These are phyloP conservation scores for Tuber borchii DNA, from an alignment of 495 filamentous ascomycete species.

Conservation along the genomic window DNA sequence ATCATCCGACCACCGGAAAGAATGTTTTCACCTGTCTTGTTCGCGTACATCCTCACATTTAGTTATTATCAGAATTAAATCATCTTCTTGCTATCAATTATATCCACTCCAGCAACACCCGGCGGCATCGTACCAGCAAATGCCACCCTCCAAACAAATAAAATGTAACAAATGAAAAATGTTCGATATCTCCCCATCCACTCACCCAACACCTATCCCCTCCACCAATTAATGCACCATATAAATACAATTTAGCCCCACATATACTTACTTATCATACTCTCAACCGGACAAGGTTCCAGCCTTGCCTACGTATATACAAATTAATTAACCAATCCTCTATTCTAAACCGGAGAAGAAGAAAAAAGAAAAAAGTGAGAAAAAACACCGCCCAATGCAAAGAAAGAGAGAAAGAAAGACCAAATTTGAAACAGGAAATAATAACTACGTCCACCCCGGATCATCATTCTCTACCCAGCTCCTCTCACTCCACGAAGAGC, in stretches of 20 bases:
- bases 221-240: background rate
- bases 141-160: background rate
- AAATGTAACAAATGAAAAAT: background rate
- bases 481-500: conserved; percentile 31
- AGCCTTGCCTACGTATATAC: conserved; percentile 4
- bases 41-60: background rate
- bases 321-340: background rate
- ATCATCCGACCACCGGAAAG: background rate
- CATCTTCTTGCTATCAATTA: background rate
- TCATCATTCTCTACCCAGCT: conserved; percentile 28
- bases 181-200: background rate
- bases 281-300: background rate
- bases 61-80: background rate
- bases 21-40: background rate
- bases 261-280: background rate
- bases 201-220: background rate
- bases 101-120: background rate
- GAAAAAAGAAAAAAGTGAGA: background rate
- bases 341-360: conserved; percentile 5
- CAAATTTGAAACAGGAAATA: background rate
- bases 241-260: background rate
- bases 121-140: background rate
- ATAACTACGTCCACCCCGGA: conserved; percentile 24
- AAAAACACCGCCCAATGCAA: background rate
- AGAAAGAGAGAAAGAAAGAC: background rate